A percentile compares a stretch with the other conserved stretches of the same genome.
Evolutionary conservation across 768 basidiomycete genomes (phyloP).

Genomic region (Leucocoprinus sp.): DNA sequence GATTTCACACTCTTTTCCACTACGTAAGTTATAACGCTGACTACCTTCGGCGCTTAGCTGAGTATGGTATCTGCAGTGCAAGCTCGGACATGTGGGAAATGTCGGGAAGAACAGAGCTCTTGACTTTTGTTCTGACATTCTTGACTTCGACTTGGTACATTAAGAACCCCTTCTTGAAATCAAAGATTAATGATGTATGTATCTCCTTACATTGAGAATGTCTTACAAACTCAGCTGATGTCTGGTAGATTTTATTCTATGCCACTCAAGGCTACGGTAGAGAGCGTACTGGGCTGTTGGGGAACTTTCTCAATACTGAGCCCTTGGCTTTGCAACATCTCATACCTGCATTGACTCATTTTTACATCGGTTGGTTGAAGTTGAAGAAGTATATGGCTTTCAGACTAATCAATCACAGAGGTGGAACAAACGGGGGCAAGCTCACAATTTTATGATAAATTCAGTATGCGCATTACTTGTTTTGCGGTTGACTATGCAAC

Average conservation of each 20-base stretch:
- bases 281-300: constrained; percentile 66
- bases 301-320: constrained; percentile 76
- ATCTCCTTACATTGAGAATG: background rate
- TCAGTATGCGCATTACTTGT: constrained; percentile 48
- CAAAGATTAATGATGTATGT: constrained; percentile 87
- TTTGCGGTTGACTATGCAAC: background rate
- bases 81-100: constrained; percentile 77
- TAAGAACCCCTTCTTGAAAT: constrained; percentile 96
- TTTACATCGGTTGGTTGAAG: constrained; percentile 74
- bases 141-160: constrained; percentile 94
- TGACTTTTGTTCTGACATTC: constrained; percentile 87
- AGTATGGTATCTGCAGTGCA: constrained; percentile 26
- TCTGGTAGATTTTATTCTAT: constrained; percentile 60
- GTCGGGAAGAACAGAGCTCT: constrained; percentile 76
- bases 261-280: constrained; percentile 61
- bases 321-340: constrained; percentile 80
- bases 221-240: background rate
- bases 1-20: constrained; percentile 83
- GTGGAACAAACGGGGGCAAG: constrained; percentile 97
- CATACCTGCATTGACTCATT: constrained; percentile 86
- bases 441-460: constrained; percentile 98
- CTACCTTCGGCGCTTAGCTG: constrained; percentile 3
- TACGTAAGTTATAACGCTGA: constrained; percentile 39
- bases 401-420: constrained; percentile 40
- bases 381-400: no score